Evolutionary conservation across 164 flowering plant species (phyloP).

Genomic region (Dillenia turbinata): DNA sequence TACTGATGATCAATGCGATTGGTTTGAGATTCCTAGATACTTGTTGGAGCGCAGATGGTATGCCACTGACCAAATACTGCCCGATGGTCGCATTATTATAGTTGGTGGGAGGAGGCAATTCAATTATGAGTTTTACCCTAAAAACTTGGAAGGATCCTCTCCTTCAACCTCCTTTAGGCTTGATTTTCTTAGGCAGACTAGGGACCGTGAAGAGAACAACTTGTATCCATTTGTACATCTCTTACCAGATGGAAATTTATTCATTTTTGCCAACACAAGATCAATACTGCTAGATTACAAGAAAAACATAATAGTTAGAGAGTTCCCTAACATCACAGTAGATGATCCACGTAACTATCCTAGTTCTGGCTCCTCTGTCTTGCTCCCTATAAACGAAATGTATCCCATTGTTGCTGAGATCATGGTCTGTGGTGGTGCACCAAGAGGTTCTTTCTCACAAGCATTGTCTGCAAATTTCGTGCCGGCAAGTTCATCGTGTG

Average conservation of each 20-base stretch:
- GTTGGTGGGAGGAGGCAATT: conserved; percentile 53
- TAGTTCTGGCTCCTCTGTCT: conserved; percentile 52
- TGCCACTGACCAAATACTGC: conserved; percentile 46
- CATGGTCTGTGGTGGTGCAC: conserved; percentile 61
- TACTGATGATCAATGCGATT: conserved; percentile 31
- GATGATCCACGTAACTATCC: conserved; percentile 53
- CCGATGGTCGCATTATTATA: conserved; percentile 44
- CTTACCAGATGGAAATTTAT: conserved; percentile 54
- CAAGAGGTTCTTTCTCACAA: conserved; percentile 13
- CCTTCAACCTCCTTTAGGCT: conserved; percentile 3
- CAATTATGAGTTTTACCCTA: conserved; percentile 53
- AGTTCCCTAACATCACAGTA: conserved; percentile 39
- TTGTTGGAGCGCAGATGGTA: conserved; percentile 47
- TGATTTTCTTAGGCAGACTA: conserved; percentile 33
- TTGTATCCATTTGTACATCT: conserved; percentile 56
- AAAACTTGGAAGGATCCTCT: not conserved
- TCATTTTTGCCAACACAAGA: conserved; percentile 54
- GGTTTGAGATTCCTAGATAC: conserved; percentile 38
- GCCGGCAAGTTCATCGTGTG: conserved; percentile 36
- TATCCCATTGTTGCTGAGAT: conserved; percentile 26
- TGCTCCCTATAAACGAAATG: conserved; percentile 44
- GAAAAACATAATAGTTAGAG: conserved; percentile 22
- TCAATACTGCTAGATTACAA: conserved; percentile 40
- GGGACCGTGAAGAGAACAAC: conserved; percentile 34
- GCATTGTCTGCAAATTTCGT: conserved; percentile 19